Percentiles rank a stretch among this genome's conserved stretches.
Evolutionary conservation across 2,329 filamentous ascomycete genomes (phyloP).

Genomic region (Mycosphaerella sp.): DNA sequence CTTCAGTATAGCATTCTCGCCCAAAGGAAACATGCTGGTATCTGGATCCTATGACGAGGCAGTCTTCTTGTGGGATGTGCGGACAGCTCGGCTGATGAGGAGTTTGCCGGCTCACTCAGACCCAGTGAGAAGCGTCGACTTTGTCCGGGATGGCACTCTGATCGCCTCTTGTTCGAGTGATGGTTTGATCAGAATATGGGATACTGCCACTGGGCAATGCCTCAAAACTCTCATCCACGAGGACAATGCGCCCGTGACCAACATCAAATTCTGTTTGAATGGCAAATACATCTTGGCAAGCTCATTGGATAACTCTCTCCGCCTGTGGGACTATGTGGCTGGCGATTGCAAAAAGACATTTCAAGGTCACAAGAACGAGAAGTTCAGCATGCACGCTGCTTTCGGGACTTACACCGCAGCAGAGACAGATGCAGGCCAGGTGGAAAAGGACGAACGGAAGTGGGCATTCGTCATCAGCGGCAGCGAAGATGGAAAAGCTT

Average conservation of each 20-base stretch:
- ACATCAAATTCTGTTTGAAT: constrained; percentile 89
- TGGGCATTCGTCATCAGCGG: constrained; percentile 69
- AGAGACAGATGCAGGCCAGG: constrained; percentile 12
- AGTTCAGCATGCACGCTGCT: constrained; percentile 75
- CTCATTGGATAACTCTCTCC: constrained; percentile 81
- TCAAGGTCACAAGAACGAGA: constrained; percentile 79
- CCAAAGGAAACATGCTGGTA: constrained; percentile 94
- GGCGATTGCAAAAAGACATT: constrained; percentile 95
- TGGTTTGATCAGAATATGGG: constrained; percentile 90
- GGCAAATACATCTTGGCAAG: constrained; percentile 88
- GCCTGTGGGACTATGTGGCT: constrained; percentile 91
- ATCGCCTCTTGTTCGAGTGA: constrained; percentile 89
- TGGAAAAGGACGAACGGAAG: constrained; percentile 16
- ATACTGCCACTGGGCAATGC: constrained; percentile 90
- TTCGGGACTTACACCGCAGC: constrained; percentile 61
- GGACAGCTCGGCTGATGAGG: constrained; percentile 79
- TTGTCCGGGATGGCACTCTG: constrained; percentile 84
- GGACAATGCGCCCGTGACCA: constrained; percentile 84
- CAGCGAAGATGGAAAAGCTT: constrained; percentile 77
- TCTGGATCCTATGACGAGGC: constrained; percentile 96
- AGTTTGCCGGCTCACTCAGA: constrained; percentile 91
- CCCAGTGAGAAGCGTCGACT: constrained; percentile 88
- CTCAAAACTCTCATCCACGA: constrained; percentile 92
- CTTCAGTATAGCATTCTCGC: constrained; percentile 89
- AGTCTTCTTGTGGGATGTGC: constrained; percentile 93